These are phyloP conservation scores for Cotoneaster glaucophyllus DNA, from an alignment of 306 rosid genomes.

Conservation along the genomic window DNA sequence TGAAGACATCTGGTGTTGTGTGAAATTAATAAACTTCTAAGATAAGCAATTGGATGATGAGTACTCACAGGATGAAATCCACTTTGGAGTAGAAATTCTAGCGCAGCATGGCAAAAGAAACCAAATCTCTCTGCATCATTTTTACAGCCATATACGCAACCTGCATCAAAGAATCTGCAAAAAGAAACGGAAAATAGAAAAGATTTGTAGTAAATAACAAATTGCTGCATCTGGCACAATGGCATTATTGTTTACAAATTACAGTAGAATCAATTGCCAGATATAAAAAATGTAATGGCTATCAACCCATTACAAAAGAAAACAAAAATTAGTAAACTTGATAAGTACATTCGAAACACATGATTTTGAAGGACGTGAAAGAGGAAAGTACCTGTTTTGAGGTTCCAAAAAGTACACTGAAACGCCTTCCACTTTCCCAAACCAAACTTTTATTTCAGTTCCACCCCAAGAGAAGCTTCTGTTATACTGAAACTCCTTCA, in stretches of 20 bases:
- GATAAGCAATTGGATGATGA: neutral
- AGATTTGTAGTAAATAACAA: neutral
- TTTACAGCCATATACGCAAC: slow-evolving; percentile 81
- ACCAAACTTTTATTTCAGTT: slow-evolving; percentile 91
- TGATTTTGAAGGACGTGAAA: neutral
- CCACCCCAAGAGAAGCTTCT: slow-evolving; percentile 67
- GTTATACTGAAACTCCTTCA: slow-evolving; percentile 55
- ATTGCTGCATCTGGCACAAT: neutral
- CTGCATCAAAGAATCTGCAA: slow-evolving; percentile 60
- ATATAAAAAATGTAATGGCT: neutral
- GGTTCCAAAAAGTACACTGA: slow-evolving; percentile 95
- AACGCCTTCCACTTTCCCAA: slow-evolving; percentile 89
- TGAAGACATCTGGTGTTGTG: neutral
- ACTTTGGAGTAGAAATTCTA: slow-evolving; percentile 74
- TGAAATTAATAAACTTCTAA: neutral
- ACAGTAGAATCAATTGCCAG: neutral
- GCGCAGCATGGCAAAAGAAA: slow-evolving; percentile 91
- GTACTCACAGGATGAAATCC: slow-evolving; percentile 91
- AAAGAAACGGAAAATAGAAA: slow-evolving; percentile 4
- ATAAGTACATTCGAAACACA: neutral
- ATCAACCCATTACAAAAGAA: neutral
- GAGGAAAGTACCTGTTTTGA: slow-evolving; percentile 70
- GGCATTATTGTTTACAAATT: neutral
- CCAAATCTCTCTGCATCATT: slow-evolving; percentile 90
- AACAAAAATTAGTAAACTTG: neutral